phyloP scores from a whole-genome alignment of 768 basidiomycete species.

The Pleurotus eryngii region DNA sequence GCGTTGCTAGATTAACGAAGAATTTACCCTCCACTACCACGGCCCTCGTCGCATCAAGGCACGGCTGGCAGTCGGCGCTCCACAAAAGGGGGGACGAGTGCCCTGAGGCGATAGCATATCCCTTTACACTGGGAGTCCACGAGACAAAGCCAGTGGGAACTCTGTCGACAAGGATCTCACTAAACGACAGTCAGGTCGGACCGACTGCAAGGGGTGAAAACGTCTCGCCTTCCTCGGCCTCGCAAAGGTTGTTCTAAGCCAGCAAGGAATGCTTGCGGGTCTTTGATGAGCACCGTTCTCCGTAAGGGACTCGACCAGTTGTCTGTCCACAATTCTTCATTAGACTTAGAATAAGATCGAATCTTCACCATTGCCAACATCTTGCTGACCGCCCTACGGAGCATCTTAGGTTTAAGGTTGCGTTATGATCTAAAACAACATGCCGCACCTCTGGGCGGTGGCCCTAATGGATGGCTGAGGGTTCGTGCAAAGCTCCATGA shows the following conservation, averaged over 20 bases:
- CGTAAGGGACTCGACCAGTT: constrained; percentile 67
- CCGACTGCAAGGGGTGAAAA: not conserved
- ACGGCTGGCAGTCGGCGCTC: constrained; percentile 49
- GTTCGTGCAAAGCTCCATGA: constrained; percentile 63
- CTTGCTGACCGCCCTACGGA: constrained; percentile 60
- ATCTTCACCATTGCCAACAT: constrained; percentile 70
- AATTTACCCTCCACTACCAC: constrained; percentile 48
- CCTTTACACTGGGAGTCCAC: constrained; percentile 66
- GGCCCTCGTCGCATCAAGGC: constrained; percentile 49
- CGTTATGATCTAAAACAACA: too few relatives aligned
- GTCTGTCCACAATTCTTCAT: constrained; percentile 69
- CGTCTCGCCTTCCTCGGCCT: constrained; percentile 31
- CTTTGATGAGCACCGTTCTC: constrained; percentile 39
- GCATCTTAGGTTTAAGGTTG: constrained; percentile 1
- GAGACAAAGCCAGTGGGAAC: constrained; percentile 73
- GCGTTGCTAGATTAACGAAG: constrained; percentile 53
- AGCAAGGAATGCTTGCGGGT: constrained; percentile 48
- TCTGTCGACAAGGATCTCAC: constrained; percentile 66
- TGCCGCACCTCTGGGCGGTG: constrained; percentile 58
- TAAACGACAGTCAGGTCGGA: constrained; percentile 15
- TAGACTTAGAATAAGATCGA: constrained; percentile 62
- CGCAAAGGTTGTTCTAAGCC: constrained; percentile 39
- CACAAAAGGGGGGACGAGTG: constrained; percentile 42
- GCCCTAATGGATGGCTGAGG: constrained; percentile 67
- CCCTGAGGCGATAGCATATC: constrained; percentile 42